These are phyloP conservation scores for Sergeia podlipaevii DNA, from an alignment of 208 protist genomes.

Conservation along the genomic window DNA sequence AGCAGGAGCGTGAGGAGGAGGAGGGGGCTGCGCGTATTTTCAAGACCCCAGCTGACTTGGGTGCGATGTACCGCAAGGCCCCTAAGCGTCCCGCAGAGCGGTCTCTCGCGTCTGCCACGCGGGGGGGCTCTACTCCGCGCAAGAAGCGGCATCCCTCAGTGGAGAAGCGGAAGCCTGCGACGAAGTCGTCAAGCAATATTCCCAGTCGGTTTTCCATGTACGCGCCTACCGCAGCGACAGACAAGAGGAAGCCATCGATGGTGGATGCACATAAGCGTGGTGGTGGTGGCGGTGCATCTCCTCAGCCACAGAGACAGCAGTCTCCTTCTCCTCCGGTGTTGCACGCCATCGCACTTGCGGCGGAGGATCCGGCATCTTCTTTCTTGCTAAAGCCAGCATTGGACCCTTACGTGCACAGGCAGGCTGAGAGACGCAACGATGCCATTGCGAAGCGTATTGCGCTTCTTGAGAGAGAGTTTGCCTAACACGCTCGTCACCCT, in stretches of 20 bases:
- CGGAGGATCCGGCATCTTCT: background rate
- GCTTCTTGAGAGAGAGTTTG: conserved; percentile 38
- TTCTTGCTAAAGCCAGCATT: background rate
- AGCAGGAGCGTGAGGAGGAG: no score
- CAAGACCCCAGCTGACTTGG: background rate
- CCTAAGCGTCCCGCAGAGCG: conserved; percentile 1
- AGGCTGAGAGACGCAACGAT: conserved; percentile 12
- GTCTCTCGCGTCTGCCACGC: background rate
- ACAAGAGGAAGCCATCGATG: background rate
- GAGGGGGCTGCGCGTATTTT: conserved; percentile 8
- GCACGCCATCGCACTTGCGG: background rate
- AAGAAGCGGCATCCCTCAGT: background rate
- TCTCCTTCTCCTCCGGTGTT: background rate
- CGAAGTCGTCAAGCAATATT: background rate
- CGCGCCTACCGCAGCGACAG: conserved; percentile 14
- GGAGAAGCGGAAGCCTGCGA: background rate
- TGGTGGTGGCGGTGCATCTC: no score
- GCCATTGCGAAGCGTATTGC: conserved; percentile 39
- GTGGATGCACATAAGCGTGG: no score
- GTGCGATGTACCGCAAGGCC: conserved; percentile 1
- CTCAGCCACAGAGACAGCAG: background rate
- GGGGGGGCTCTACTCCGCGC: background rate
- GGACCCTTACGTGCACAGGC: conserved; percentile 14
- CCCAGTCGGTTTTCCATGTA: conserved; percentile 35
- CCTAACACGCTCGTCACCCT: background rate